These are phyloP conservation scores for Stagonosporopsis chrysanthemi DNA, from an alignment of 2,329 filamentous ascomycete species.

Conservation along the genomic window DNA sequence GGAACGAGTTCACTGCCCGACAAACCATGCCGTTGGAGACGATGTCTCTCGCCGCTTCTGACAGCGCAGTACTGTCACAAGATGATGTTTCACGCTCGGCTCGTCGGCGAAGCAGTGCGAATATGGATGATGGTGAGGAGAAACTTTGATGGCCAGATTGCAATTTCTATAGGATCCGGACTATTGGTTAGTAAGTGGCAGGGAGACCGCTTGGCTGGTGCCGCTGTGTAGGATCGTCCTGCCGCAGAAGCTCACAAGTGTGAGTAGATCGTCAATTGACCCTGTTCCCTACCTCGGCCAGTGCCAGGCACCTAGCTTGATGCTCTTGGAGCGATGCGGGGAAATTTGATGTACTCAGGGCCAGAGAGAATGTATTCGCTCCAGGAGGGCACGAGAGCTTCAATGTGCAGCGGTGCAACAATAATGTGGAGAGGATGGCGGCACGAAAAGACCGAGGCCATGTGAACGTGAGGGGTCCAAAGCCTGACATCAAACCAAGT, in stretches of 20 bases:
- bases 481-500: background rate
- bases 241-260: background rate
- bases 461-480: slow-evolving; percentile 8
- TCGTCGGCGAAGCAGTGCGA: background rate
- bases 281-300: background rate
- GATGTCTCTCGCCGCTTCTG: background rate
- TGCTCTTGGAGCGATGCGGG: slow-evolving; percentile 11
- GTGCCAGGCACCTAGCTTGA: slow-evolving; percentile 5
- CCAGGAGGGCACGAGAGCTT: slow-evolving; percentile 7
- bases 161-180: background rate
- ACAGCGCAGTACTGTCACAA: slow-evolving; percentile 1
- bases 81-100: slow-evolving; percentile 2
- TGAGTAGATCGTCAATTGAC: background rate
- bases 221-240: background rate
- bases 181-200: slow-evolving; percentile 2
- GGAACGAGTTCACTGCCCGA: background rate
- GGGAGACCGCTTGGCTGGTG: background rate
- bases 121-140: slow-evolving; percentile 10
- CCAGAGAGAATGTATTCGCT: slow-evolving; percentile 5
- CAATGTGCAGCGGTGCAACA: background rate
- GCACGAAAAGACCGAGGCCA: slow-evolving; percentile 4
- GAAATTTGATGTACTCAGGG: slow-evolving; percentile 11
- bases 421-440: background rate
- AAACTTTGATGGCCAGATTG: background rate
- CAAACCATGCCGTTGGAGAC: background rate